A percentile compares a stretch with the other conserved stretches of the same genome.
Conservation (phyloP, 345 rosid genomes). For the Balakata baccata region DNA sequence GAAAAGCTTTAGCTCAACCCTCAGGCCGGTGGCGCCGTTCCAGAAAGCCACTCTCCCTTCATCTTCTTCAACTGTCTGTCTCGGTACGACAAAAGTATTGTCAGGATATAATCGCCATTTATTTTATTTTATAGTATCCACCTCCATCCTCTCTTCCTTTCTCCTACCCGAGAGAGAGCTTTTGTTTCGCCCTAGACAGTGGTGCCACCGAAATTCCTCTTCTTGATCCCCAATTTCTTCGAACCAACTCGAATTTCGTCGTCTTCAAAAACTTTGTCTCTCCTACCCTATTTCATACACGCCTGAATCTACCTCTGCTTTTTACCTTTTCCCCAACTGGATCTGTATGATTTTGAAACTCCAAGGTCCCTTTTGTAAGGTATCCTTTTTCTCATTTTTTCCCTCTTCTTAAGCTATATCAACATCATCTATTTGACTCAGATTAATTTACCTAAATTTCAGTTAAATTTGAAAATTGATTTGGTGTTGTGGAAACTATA, state of each 20-base stretch:
- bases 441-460: no score
- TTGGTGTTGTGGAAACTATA: no score
- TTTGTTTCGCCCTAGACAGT: slow-evolving; percentile 22
- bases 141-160: neutral
- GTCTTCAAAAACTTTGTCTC: slow-evolving; percentile 49
- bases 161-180: neutral
- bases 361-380: neutral
- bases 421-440: no score
- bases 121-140: neutral
- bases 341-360: slow-evolving; percentile 21
- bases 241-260: slow-evolving; percentile 24
- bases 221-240: slow-evolving; percentile 32
- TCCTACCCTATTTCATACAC: slow-evolving; percentile 17
- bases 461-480: no score
- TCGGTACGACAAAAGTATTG: neutral
- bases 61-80: neutral
- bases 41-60: neutral
- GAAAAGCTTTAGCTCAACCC: neutral
- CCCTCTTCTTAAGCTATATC: no score
- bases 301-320: slow-evolving; percentile 25
- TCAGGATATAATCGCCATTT: slow-evolving; percentile 12
- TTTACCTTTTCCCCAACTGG: slow-evolving; percentile 11
- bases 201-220: slow-evolving; percentile 15
- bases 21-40: neutral
- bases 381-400: neutral